These are phyloP conservation scores for Ilyonectria mors-panacis DNA, from an alignment of 2,329 filamentous ascomycete species.

Conservation along the genomic window DNA sequence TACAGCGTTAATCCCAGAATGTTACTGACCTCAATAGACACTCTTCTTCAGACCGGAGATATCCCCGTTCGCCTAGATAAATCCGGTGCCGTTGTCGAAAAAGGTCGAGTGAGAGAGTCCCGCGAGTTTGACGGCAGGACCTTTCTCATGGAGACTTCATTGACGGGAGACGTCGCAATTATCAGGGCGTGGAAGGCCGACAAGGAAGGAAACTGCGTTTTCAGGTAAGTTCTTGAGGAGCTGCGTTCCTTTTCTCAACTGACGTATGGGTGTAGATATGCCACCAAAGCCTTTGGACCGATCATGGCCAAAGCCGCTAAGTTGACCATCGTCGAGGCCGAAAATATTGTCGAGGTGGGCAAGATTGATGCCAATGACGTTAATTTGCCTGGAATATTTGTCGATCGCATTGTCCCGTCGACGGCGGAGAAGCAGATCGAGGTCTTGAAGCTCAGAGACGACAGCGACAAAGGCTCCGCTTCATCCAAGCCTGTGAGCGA, in stretches of 20 bases:
- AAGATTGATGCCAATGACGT: slow-evolving; percentile 81
- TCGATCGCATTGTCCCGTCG: slow-evolving; percentile 84
- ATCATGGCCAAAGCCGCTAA: slow-evolving; percentile 87
- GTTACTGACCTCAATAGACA: slow-evolving; percentile 60
- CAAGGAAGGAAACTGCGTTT: slow-evolving; percentile 83
- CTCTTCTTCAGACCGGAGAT: slow-evolving; percentile 77
- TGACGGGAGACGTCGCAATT: slow-evolving; percentile 84
- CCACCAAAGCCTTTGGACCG: slow-evolving; percentile 81
- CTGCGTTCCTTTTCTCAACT: background rate
- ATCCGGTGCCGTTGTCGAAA: slow-evolving; percentile 73
- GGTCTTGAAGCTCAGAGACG: slow-evolving; percentile 71
- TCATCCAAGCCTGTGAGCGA: slow-evolving; percentile 60
- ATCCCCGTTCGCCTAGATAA: slow-evolving; percentile 75
- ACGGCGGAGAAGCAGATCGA: slow-evolving; percentile 82
- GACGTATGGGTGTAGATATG: slow-evolving; percentile 63
- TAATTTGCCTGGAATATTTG: slow-evolving; percentile 85
- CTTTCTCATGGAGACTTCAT: slow-evolving; percentile 83
- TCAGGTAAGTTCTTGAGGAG: slow-evolving; percentile 65
- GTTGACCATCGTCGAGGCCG: slow-evolving; percentile 86
- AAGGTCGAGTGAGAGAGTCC: slow-evolving; percentile 77
- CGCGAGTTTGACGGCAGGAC: slow-evolving; percentile 80
- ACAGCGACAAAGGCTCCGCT: slow-evolving; percentile 53
- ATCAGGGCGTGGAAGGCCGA: slow-evolving; percentile 84
- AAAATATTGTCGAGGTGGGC: slow-evolving; percentile 84
- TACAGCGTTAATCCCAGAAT: background rate